phyloP scores from a whole-genome alignment of 2,329 filamentous ascomycete species.

The Ophiocordyceps polyrhachis-furcata region DNA sequence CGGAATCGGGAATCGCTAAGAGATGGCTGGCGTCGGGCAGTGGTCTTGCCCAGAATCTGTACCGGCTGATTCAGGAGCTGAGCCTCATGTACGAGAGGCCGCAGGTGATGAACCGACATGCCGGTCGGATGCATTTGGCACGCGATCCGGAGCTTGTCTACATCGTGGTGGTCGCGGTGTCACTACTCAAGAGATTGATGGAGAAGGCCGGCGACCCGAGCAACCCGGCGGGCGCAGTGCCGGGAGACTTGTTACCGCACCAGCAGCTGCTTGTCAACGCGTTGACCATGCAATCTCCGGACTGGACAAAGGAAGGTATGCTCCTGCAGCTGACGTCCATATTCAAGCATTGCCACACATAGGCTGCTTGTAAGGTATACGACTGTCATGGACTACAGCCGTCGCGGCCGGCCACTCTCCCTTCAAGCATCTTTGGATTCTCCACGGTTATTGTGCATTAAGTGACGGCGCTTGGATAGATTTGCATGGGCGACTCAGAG shows the following conservation, averaged over 20 bases:
- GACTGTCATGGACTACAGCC: no score
- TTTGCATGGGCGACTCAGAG: constrained; percentile 5
- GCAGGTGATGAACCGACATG: constrained; percentile 7
- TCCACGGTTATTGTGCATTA: constrained; percentile 3
- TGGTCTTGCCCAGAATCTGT: constrained; percentile 64
- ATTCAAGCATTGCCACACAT: constrained; percentile 11
- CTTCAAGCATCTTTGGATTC: background rate
- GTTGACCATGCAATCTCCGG: constrained; percentile 42
- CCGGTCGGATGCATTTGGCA: constrained; percentile 12
- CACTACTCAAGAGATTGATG: constrained; percentile 46
- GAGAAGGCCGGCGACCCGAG: constrained; percentile 48
- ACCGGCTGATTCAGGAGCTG: constrained; percentile 56
- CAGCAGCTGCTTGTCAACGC: constrained; percentile 49
- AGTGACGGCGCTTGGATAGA: constrained; percentile 8
- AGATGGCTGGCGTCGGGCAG: constrained; percentile 72
- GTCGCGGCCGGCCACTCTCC: no score
- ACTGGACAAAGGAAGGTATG: constrained; percentile 45
- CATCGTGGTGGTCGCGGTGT: constrained; percentile 50
- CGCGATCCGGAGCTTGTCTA: constrained; percentile 36
- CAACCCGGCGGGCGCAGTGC: constrained; percentile 29
- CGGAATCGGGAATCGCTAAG: constrained; percentile 54
- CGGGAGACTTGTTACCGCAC: constrained; percentile 43
- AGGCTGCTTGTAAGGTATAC: background rate
- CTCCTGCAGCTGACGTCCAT: constrained; percentile 49
- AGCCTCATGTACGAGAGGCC: constrained; percentile 37